Conservation (phyloP, 2,329 filamentous ascomycete species). For the Ophiostoma triangulosporum region DNA sequence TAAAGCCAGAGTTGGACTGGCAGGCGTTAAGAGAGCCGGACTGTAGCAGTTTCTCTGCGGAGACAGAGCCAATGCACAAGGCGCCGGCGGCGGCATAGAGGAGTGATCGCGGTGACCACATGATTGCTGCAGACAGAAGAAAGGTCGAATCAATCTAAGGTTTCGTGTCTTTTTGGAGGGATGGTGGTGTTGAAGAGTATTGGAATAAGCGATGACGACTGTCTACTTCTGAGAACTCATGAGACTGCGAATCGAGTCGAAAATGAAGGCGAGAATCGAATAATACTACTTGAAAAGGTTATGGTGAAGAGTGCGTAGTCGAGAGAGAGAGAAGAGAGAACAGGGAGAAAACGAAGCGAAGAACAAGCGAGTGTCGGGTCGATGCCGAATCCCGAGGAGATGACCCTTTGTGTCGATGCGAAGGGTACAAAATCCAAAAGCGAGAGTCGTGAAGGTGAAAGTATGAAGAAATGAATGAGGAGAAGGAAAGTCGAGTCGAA, state of each 20-base stretch:
- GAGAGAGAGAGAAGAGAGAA: not conserved
- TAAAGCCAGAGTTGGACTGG: conserved; percentile 63
- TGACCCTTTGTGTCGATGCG: not conserved
- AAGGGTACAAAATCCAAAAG: not conserved
- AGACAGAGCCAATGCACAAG: conserved; percentile 15
- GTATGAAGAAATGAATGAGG: not conserved
- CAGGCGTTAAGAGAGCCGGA: conserved; percentile 58
- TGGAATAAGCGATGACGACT: not conserved
- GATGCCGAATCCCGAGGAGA: not conserved
- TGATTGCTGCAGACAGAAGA: conserved; percentile 7
- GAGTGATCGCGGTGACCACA: conserved; percentile 26
- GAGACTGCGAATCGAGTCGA: not conserved
- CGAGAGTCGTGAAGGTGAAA: not conserved
- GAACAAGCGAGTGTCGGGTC: not conserved
- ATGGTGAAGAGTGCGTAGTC: not conserved
- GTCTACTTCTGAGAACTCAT: not conserved
- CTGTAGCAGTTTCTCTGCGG: conserved; percentile 27
- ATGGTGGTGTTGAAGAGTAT: too few species aligned
- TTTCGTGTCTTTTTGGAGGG: not conserved
- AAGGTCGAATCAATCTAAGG: not conserved
- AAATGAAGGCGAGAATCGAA: not conserved
- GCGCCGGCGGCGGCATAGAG: conserved; percentile 28
- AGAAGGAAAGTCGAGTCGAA: not conserved
- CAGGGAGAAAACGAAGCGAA: too few species aligned
- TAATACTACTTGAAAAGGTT: not conserved